Evolutionary conservation across 768 basidiomycete species (phyloP), one percentile per base, ranked within the genome.

Genomic region (Jaapia argillacea): DNA sequence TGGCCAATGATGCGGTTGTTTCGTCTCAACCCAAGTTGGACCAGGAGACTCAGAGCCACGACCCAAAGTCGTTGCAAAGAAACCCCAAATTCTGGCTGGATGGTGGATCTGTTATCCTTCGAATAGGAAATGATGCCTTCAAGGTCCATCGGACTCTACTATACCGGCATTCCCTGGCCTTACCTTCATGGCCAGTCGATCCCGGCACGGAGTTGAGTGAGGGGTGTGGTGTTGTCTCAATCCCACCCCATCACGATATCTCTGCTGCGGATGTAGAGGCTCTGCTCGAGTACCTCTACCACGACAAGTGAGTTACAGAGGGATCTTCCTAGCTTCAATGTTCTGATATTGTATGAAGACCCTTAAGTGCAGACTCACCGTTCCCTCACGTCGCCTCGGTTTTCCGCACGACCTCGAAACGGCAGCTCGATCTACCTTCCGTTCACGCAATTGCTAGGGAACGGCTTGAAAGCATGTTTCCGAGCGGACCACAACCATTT

Each of bases 51-150:
- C n/a, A n/a, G n/a, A n/a, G n/a, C 27, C 5, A 1, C 45, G 1
- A 20, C 36, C 3, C 20, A 24, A 18, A 31, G 7, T 40, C 33
- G 5, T 13, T 44, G 24, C 43, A 43, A 18, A 59, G 49, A 35
- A 76, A 81, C 54, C 67, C 70, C 1, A 58, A 59, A 20, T 81
- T 74, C 54, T 85, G 80, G 80, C 75, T 83, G 49, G 66, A 77
- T 25, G 81, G 85, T 52, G 83, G 77, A 46, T 75, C 75, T 16
- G 55, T 81, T 10, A 58, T 79, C 24, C 53, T 85, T 26, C 62
- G 62, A 46, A 61, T 72, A 26, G 57, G 66, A 46, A 55, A 64
- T 18, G 55, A 67, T 21, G 51, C 66, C 20, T 86, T 78, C 67
- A 79, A 68, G 52, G 61, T 85, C 25, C 81, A 83, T 52, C 58